These are phyloP conservation scores for Pochonia chlamydosporia DNA, from an alignment of 2,329 filamentous ascomycete species.

Conservation along the genomic window DNA sequence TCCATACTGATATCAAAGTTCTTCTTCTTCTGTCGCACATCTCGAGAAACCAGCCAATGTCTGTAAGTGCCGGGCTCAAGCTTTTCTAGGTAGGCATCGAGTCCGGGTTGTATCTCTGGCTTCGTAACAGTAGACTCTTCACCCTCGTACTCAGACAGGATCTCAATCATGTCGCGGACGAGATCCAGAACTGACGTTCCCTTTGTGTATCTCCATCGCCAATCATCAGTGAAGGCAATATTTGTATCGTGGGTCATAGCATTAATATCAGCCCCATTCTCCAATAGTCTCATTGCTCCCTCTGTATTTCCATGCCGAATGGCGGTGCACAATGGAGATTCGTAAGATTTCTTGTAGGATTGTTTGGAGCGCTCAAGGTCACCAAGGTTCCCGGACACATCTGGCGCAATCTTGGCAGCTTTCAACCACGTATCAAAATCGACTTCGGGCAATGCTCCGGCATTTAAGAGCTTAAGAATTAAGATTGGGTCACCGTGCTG, in stretches of 20 bases:
- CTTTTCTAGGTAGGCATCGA: constrained; percentile 47
- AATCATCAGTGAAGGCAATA: constrained; percentile 26
- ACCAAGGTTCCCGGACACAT: constrained; percentile 24
- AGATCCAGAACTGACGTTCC: constrained; percentile 55
- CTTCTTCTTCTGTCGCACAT: constrained; percentile 28
- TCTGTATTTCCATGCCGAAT: constrained; percentile 34
- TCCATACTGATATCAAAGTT: constrained; percentile 25
- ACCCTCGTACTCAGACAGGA: constrained; percentile 39
- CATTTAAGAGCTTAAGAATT: constrained; percentile 55
- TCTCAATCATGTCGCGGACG: constrained; percentile 45
- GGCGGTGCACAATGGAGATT: constrained; percentile 65
- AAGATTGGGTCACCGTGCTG: constrained; percentile 43
- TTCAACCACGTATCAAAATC: constrained; percentile 61
- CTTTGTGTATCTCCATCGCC: constrained; percentile 24
- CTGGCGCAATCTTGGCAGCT: constrained; percentile 40
- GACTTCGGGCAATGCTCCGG: constrained; percentile 54
- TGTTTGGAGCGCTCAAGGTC: constrained; percentile 42
- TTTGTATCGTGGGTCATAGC: constrained; percentile 40
- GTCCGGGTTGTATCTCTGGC: constrained; percentile 19
- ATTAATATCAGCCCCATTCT: constrained; percentile 61
- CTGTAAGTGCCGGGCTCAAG: constrained; percentile 53
- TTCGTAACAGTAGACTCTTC: constrained; percentile 7
- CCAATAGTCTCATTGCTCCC: constrained; percentile 53
- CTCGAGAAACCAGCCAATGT: constrained; percentile 44
- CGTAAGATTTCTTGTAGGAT: constrained; percentile 38